Percentiles rank a stretch among this genome's conserved stretches.
Conservation (phyloP, 177 flowering plant species). For the Telopea speciosissima region DNA sequence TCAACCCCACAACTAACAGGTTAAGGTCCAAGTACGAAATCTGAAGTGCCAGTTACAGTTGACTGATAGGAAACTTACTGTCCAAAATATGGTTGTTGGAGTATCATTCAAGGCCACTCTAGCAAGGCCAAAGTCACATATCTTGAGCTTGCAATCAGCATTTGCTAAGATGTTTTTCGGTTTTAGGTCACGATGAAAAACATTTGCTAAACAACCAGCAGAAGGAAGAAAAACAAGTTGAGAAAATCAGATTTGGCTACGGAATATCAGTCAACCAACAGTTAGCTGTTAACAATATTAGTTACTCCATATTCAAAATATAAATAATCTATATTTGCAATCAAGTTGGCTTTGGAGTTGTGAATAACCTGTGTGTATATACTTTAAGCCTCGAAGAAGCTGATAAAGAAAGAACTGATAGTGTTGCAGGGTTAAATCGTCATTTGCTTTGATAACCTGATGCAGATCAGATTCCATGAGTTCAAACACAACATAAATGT, state of each 20-base stretch:
- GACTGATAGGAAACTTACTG: conserved; percentile 40
- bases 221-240: background rate
- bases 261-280: background rate
- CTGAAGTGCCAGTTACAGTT: background rate
- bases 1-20: background rate
- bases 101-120: conserved; percentile 95
- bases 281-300: background rate
- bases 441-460: conserved; percentile 95
- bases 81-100: conserved; percentile 96
- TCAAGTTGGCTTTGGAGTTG: background rate
- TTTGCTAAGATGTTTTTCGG: conserved; percentile 94
- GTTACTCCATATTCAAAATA: background rate
- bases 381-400: conserved; percentile 90
- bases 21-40: background rate
- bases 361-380: conserved; percentile 80
- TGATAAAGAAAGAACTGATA: conserved; percentile 96
- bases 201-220: conserved; percentile 61
- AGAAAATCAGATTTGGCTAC: conserved; percentile 12
- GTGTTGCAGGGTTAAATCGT: conserved; percentile 92
- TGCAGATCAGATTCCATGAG: conserved; percentile 97
- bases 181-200: conserved; percentile 86
- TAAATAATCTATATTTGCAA: background rate
- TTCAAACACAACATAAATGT: conserved; percentile 91
- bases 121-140: conserved; percentile 97
- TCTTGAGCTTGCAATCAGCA: conserved; percentile 95